phyloP scores from a whole-genome alignment of 306 rosid genomes.

The Pyrus communis region DNA sequence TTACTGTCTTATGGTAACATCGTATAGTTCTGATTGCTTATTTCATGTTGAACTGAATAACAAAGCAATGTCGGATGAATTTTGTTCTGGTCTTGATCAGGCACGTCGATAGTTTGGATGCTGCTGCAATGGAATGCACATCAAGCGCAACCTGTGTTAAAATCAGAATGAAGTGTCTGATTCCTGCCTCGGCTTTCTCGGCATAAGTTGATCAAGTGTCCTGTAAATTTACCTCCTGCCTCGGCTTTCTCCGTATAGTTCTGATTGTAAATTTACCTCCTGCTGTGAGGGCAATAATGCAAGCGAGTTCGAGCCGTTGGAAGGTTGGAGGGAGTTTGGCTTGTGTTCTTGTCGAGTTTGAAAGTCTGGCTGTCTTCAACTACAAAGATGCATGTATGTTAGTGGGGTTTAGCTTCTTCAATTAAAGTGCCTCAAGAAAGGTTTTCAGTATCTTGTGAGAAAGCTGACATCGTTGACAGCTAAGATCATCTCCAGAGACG shows the following conservation, averaged over 20 bases:
- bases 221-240: too few species aligned
- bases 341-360: background rate
- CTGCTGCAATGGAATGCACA: constrained; percentile 74
- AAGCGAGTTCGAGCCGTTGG: background rate
- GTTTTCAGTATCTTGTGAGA: too few species aligned
- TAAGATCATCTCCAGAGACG: too few species aligned
- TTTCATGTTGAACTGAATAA: background rate
- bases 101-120: constrained; percentile 94
- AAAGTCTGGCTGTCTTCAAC: background rate
- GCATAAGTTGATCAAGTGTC: background rate
- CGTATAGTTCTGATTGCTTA: background rate
- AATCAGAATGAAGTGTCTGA: constrained; percentile 14
- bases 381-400: too few species aligned
- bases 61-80: background rate
- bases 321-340: background rate
- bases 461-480: too few species aligned
- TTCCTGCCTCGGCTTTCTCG: background rate
- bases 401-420: too few species aligned
- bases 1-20: background rate
- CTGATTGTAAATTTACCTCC: background rate
- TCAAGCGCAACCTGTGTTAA: constrained; percentile 32
- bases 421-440: too few species aligned
- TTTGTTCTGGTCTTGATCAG: constrained; percentile 27
- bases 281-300: background rate
- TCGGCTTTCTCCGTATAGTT: background rate